Evolutionary conservation across 331 rosid species (phyloP).

Genomic region (Ulmus americana): DNA sequence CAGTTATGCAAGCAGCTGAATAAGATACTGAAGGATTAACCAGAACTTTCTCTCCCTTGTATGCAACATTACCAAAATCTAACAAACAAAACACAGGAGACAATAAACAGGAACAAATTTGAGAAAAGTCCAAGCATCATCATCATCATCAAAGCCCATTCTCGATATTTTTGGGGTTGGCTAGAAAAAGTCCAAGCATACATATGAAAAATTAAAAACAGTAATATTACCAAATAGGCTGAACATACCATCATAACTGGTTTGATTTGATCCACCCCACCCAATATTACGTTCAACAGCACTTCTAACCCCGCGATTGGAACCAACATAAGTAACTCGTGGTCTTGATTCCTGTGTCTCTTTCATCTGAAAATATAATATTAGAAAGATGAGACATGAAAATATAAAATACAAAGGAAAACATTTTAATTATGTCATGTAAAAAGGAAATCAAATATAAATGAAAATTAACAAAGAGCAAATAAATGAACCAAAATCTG

Average conservation of each 20-base stretch:
- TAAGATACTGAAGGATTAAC: constrained; percentile 28
- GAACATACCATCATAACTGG: constrained; percentile 43
- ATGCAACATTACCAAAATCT: constrained; percentile 39
- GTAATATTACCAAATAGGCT: not conserved
- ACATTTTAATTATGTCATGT: not conserved
- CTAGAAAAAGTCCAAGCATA: constrained; percentile 4
- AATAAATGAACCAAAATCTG: not conserved
- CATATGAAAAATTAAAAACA: constrained; percentile 1
- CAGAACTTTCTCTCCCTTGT: constrained; percentile 37
- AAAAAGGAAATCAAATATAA: not conserved
- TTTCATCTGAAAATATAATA: constrained; percentile 38
- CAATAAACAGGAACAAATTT: constrained; percentile 25
- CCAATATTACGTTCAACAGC: constrained; percentile 23
- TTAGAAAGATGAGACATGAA: not conserved
- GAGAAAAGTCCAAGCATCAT: not conserved
- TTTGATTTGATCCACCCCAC: constrained; percentile 31
- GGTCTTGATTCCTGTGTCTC: constrained; percentile 37
- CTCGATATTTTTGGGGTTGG: not conserved
- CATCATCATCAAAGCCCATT: no score
- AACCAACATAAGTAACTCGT: constrained; percentile 13
- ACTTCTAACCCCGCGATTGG: constrained; percentile 32
- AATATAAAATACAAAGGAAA: not conserved
- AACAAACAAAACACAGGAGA: constrained; percentile 38
- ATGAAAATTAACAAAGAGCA: not conserved
- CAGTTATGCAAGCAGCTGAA: constrained; percentile 23